A percentile compares a stretch with the other conserved stretches of the same genome.
These are phyloP conservation scores for Sphaerulina musiva DNA, from an alignment of 2,329 filamentous ascomycete species.

Conservation along the genomic window DNA sequence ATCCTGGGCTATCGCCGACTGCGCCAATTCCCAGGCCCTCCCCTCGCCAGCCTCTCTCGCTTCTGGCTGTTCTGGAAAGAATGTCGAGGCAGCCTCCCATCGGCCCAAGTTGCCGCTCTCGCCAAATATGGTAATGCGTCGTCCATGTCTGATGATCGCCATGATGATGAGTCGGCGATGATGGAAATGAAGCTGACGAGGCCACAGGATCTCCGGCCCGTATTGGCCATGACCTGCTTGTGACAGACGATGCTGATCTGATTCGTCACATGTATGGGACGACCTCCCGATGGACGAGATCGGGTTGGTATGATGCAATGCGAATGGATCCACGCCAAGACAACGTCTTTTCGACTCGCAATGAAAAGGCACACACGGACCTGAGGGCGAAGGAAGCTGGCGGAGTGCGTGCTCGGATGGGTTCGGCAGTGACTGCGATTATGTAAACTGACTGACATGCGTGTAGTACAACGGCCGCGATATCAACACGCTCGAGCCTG, in stretches of 20 bases:
- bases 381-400: slow-evolving; percentile 47
- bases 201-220: slow-evolving; percentile 38
- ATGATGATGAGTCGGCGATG: background rate
- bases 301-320: slow-evolving; percentile 45
- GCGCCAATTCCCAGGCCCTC: slow-evolving; percentile 27
- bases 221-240: slow-evolving; percentile 45
- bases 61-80: slow-evolving; percentile 30
- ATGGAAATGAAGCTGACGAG: background rate
- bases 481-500: slow-evolving; percentile 45
- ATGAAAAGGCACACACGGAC: slow-evolving; percentile 44
- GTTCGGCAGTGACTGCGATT: slow-evolving; percentile 1
- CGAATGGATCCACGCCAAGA: slow-evolving; percentile 50
- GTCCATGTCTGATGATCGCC: background rate
- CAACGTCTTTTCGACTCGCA: slow-evolving; percentile 49
- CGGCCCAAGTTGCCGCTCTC: slow-evolving; percentile 23
- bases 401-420: slow-evolving; percentile 37
- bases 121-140: slow-evolving; percentile 24
- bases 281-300: slow-evolving; percentile 27
- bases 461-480: slow-evolving; percentile 51
- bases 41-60: slow-evolving; percentile 20
- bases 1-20: slow-evolving; percentile 25
- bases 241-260: slow-evolving; percentile 46
- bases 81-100: slow-evolving; percentile 16
- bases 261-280: slow-evolving; percentile 42
- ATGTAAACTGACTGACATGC: slow-evolving; percentile 10